Conservation (phyloP, 2,329 filamentous ascomycete species). For the Simplicillium aogashimaense region DNA sequence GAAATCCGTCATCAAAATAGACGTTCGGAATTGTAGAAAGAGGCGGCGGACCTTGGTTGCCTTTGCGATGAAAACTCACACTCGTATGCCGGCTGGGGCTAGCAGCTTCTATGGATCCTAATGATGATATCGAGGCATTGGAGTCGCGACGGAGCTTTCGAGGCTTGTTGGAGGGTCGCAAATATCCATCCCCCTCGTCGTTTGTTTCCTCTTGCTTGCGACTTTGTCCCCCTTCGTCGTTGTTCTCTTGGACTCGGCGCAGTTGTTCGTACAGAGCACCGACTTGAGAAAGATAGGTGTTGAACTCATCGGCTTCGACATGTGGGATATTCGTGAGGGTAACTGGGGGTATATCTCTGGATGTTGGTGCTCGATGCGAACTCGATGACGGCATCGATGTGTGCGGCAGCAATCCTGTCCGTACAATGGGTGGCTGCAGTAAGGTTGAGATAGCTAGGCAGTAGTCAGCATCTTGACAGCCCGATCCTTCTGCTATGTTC, state of each 20-base stretch:
- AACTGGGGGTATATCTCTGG: constrained; percentile 87
- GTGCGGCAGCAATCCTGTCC: constrained; percentile 77
- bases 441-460: constrained; percentile 75
- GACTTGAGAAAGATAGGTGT: constrained; percentile 75
- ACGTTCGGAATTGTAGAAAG: constrained; percentile 85
- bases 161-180: constrained; percentile 27
- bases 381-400: constrained; percentile 59
- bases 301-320: constrained; percentile 71
- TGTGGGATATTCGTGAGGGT: constrained; percentile 80
- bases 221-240: constrained; percentile 48
- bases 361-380: constrained; percentile 71
- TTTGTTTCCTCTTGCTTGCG: constrained; percentile 34
- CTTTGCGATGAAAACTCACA: constrained; percentile 43
- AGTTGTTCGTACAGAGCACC: constrained; percentile 84
- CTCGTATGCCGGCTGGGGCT: constrained; percentile 33
- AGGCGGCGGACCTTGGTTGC: constrained; percentile 66
- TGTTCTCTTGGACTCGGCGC: constrained; percentile 69
- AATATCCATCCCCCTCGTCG: constrained; percentile 28
- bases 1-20: constrained; percentile 93
- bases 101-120: constrained; percentile 37
- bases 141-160: constrained; percentile 22
- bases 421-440: constrained; percentile 81
- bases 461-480: neutral
- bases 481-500: constrained; percentile 8
- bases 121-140: constrained; percentile 35